Evolutionary conservation across 2,329 filamentous ascomycete species (phyloP).

Genomic region (Aureobasidium melanogenum): DNA sequence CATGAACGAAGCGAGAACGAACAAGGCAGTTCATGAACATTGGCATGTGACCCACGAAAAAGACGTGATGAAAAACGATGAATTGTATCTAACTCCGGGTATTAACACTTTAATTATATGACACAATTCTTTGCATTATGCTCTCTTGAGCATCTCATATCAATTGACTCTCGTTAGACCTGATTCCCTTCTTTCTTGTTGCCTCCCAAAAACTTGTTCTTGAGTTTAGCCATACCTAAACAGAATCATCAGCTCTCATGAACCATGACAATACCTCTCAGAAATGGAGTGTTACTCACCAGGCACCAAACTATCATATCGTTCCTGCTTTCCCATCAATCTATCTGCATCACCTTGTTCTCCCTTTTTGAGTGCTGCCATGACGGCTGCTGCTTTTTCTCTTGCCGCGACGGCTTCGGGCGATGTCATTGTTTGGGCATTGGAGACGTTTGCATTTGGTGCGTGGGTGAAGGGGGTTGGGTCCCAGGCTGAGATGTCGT

Average conservation of each 20-base stretch:
- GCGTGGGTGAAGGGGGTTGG: not conserved
- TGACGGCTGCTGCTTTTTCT: not conserved
- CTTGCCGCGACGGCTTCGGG: not conserved
- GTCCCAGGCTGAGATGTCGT: not conserved
- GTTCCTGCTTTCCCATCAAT: not conserved
- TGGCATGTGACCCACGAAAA: not conserved
- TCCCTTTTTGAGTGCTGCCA: not conserved
- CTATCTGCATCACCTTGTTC: not conserved
- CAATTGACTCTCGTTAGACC: not conserved
- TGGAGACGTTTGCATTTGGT: not conserved
- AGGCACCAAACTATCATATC: not conserved
- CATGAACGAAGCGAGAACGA: not conserved
- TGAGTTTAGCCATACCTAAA: not conserved
- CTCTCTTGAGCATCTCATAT: not conserved
- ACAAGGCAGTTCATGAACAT: slow-evolving; percentile 5
- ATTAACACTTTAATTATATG: slow-evolving; percentile 1
- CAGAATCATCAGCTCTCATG: not conserved
- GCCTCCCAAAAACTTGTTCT: not conserved
- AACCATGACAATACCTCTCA: no score
- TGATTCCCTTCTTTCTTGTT: not conserved
- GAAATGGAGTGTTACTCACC: not conserved
- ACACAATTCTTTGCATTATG: not conserved
- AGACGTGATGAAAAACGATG: not conserved
- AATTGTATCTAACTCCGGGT: not conserved
- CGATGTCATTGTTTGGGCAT: not conserved